Percentiles rank a stretch among this genome's conserved stretches.
Conservation (phyloP, 495 filamentous ascomycete genomes). For the Wilcoxina mikolae region DNA sequence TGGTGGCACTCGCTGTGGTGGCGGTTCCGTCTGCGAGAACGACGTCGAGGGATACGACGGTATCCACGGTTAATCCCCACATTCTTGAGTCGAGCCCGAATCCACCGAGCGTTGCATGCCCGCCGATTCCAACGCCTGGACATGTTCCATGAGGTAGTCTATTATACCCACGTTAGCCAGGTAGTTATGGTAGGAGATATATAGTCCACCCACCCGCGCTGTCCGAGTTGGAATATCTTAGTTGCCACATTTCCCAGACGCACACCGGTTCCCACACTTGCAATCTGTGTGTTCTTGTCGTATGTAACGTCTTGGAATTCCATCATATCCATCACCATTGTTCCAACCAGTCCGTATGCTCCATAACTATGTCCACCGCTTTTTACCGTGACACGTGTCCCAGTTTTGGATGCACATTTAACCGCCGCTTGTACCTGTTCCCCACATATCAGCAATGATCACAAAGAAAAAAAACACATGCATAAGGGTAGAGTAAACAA, state of each 20-base stretch:
- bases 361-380: conserved; percentile 17
- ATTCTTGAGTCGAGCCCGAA: conserved; percentile 44
- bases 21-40: conserved; percentile 44
- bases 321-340: conserved; percentile 40
- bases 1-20: conserved; percentile 28
- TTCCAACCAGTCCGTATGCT: conserved; percentile 9
- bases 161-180: background rate
- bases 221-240: conserved; percentile 41
- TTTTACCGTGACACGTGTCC: conserved; percentile 3
- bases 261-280: conserved; percentile 50
- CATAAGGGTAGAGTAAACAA: background rate
- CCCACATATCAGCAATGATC: background rate
- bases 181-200: background rate
- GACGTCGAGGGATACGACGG: conserved; percentile 41
- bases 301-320: conserved; percentile 35
- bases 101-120: conserved; percentile 57
- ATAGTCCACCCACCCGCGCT: conserved; percentile 33
- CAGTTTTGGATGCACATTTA: conserved; percentile 7
- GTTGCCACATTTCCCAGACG: conserved; percentile 45
- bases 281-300: conserved; percentile 40
- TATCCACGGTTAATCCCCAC: conserved; percentile 49
- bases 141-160: conserved; percentile 54
- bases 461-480: background rate
- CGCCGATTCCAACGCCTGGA: conserved; percentile 51
- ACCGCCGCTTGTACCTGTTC: background rate